Percentiles rank a stretch among this genome's conserved stretches.
phyloP scores from a whole-genome alignment of 1,284 basidiomycete species.

The Sporisorium graminicola region DNA sequence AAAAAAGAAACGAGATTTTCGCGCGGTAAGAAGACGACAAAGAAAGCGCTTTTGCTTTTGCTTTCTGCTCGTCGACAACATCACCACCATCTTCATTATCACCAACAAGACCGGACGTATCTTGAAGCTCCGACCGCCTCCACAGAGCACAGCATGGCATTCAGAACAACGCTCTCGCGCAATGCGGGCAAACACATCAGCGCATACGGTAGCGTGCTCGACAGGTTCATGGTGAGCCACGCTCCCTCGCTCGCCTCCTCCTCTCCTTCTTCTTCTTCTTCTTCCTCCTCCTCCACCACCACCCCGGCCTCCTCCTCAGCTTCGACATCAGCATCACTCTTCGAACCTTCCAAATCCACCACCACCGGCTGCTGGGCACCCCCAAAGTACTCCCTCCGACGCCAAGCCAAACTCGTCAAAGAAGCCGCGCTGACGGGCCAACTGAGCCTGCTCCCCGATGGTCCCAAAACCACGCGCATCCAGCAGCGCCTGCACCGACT shows the following conservation, averaged over 20 bases:
- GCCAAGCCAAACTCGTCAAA: constrained; percentile 52
- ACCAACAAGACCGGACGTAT: no score
- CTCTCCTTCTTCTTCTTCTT: background rate
- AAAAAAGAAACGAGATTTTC: constrained; percentile 5
- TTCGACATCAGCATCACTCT: constrained; percentile 16
- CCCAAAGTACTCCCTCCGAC: constrained; percentile 49
- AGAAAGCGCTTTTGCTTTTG: background rate
- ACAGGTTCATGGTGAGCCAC: constrained; percentile 31
- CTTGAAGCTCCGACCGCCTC: no score
- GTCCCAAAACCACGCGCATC: constrained; percentile 30
- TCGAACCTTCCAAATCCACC: constrained; percentile 25
- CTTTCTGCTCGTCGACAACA: background rate
- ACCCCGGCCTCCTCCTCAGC: background rate
- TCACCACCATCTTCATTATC: background rate
- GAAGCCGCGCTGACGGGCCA: constrained; percentile 29
- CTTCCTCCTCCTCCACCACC: background rate
- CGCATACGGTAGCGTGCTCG: constrained; percentile 31
- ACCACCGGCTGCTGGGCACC: constrained; percentile 52
- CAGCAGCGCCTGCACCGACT: constrained; percentile 29
- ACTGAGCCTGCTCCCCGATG: constrained; percentile 25
- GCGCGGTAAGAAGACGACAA: constrained; percentile 6
- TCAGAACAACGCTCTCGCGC: constrained; percentile 15
- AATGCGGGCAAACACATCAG: constrained; percentile 24
- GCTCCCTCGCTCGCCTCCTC: background rate
- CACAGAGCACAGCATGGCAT: constrained; percentile 33